Base-by-base conservation (phyloP, 768 basidiomycete species). In the Daedaleopsis nitida region DNA sequence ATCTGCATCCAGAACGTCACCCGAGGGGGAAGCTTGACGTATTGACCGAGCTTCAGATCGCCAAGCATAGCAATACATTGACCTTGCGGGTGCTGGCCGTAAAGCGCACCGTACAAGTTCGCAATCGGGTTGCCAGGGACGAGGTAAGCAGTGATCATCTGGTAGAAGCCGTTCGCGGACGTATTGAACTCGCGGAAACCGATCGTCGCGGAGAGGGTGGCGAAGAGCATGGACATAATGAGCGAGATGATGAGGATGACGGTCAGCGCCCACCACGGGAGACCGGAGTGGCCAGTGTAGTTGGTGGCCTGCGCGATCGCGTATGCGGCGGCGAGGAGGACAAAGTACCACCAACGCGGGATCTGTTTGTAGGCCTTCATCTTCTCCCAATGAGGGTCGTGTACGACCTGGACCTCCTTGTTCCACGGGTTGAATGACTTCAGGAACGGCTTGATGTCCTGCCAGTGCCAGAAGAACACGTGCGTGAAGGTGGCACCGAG, bases 21-120 rank as follows among this genome's bases (percentile, higher is more conserved):
- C 9, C 85, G 82, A 51, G 86, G 86, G 44, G 86, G 85, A 35
- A 88, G 77, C 71, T 87, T 87, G 13, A 80, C 79, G 64, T 80
- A 75, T 66, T 79, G 78, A 10, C 74, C 76, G 73, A 83, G 79
- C 72, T 87, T 87, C 7, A 87, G 76, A 65, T 88, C 86, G 11
- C 83, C 77, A 44, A 86, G 42, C 44, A 66, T 57, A 38, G 62
- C 58, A 57, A 64, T 32, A 7, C 27, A 32, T 7, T 32, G 57
- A 34, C 53, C 48, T 55, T 61, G 67, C 6, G 80, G 77, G 61
- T 81, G 76, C 65, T 65, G 78, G 47, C 81, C 84, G 58, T 76
- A 56, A 19, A 58, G 58, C 38, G 59, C 55, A 60, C 65, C 64
- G 53, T 58, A 65, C 80, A 83, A 81, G 71, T 82, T 87, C 14